Conservation (phyloP, 1,284 basidiomycete species). For the Quambalaria eucalypti region DNA sequence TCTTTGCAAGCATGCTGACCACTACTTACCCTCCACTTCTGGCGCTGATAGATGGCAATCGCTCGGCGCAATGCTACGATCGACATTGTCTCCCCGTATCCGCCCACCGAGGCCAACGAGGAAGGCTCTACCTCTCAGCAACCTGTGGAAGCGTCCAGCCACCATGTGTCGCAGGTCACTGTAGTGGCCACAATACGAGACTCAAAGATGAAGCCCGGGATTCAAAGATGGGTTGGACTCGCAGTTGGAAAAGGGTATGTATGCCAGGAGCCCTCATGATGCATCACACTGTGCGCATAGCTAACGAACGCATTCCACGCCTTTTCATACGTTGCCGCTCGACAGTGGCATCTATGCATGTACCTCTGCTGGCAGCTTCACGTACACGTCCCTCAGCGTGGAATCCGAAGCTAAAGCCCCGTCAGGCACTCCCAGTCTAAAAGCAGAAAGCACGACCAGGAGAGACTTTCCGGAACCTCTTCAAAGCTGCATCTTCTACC, state of each 20-base stretch:
- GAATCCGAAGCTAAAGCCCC: slow-evolving; percentile 8
- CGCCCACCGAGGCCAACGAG: neutral
- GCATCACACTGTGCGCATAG: neutral
- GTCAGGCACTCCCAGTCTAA: neutral
- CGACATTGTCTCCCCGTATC: slow-evolving; percentile 17
- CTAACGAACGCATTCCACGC: neutral
- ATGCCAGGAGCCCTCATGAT: neutral
- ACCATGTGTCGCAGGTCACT: slow-evolving; percentile 11
- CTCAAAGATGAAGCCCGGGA: slow-evolving; percentile 24
- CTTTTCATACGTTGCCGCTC: neutral
- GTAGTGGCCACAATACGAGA: slow-evolving; percentile 21
- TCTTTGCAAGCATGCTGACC: neutral
- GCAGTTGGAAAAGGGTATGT: slow-evolving; percentile 11
- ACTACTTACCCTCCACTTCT: neutral
- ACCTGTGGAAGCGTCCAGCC: too few species aligned
- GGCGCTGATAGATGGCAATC: slow-evolving; percentile 16
- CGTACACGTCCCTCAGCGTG: slow-evolving; percentile 4
- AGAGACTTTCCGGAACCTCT: slow-evolving; percentile 26
- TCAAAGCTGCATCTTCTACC: slow-evolving; percentile 22
- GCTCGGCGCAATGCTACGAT: slow-evolving; percentile 29
- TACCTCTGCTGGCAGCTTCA: slow-evolving; percentile 25
- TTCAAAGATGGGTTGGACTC: slow-evolving; percentile 31
- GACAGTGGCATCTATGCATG: slow-evolving; percentile 18
- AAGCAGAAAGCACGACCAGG: slow-evolving; percentile 5
- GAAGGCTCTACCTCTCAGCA: slow-evolving; percentile 6